Evolutionary conservation across 2,329 filamentous ascomycete species (phyloP).

Genomic region (Fusarium sp.): DNA sequence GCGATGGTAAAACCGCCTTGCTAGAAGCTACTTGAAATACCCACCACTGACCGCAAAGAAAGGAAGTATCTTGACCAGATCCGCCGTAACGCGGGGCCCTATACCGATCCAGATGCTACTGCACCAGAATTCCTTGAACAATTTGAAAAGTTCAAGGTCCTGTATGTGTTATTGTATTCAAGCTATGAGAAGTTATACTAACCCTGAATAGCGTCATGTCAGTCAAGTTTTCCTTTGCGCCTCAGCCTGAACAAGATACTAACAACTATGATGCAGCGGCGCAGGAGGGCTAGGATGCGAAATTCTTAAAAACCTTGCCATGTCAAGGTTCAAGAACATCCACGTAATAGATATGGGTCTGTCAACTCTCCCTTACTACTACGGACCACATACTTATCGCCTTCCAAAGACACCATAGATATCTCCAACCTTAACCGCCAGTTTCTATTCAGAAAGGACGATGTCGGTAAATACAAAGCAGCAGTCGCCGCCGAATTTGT

Average conservation of each 20-base stretch:
- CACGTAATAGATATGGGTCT: constrained; percentile 98
- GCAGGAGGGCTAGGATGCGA: constrained; percentile 95
- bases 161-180: constrained; percentile 62
- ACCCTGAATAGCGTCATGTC: constrained; percentile 59
- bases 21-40: constrained; percentile 14
- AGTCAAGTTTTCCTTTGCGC: constrained; percentile 42
- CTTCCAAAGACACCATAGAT: constrained; percentile 84
- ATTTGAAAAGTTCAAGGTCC: constrained; percentile 76
- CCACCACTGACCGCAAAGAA: constrained; percentile 19
- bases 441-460: constrained; percentile 90
- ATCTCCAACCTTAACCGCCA: constrained; percentile 98
- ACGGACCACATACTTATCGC: constrained; percentile 14
- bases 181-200: constrained; percentile 14
- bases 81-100: constrained; percentile 79
- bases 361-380: constrained; percentile 35
- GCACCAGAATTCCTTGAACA: constrained; percentile 62
- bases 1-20: constrained; percentile 47
- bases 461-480: constrained; percentile 94
- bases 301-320: constrained; percentile 92
- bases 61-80: constrained; percentile 89
- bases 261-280: constrained; percentile 65
- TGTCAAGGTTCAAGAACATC: constrained; percentile 96
- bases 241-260: constrained; percentile 20
- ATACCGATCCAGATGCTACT: constrained; percentile 71
- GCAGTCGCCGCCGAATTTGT: constrained; percentile 93